Percentiles rank a stretch among this genome's conserved stretches.
phyloP scores from a whole-genome alignment of 805 yeast genomes.

The Nematodospora valgi region DNA sequence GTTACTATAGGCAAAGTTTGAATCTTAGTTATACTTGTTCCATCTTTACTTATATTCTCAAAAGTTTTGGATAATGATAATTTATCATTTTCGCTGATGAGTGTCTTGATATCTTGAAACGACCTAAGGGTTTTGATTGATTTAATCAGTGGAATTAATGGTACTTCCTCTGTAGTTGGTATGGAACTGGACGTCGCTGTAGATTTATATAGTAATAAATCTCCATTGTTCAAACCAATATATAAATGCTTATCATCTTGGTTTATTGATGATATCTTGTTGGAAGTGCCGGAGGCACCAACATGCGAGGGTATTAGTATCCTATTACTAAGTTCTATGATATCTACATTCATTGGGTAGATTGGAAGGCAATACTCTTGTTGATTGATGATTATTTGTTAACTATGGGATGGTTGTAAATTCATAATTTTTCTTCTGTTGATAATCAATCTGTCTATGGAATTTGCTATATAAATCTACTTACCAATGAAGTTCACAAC shows the following conservation, averaged over 20 bases:
- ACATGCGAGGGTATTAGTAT: slow-evolving; percentile 22
- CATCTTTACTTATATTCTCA: slow-evolving; percentile 15
- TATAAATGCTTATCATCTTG: slow-evolving; percentile 18
- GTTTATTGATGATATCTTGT: slow-evolving; percentile 23
- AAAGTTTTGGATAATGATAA: slow-evolving; percentile 17
- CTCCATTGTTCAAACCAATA: slow-evolving; percentile 36
- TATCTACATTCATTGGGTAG: slow-evolving; percentile 32
- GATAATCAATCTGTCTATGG: no score
- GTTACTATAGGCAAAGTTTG: slow-evolving; percentile 10
- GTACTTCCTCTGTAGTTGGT: slow-evolving; percentile 13
- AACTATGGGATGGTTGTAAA: no score
- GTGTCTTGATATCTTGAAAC: slow-evolving; percentile 6
- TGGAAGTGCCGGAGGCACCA: background rate
- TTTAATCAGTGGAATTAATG: slow-evolving; percentile 6
- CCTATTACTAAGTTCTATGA: slow-evolving; percentile 35
- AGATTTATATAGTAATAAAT: slow-evolving; percentile 26
- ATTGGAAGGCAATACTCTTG: background rate
- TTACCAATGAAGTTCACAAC: slow-evolving; percentile 56
- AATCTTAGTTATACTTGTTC: slow-evolving; percentile 9
- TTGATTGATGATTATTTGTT: background rate
- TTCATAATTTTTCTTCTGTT: no score
- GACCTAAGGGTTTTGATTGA: slow-evolving; percentile 3
- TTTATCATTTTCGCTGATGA: slow-evolving; percentile 16
- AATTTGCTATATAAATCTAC: slow-evolving; percentile 4
- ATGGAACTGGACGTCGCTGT: slow-evolving; percentile 10